Evolutionary conservation across 1,284 basidiomycete species (phyloP).

Genomic region (Takashimella tepidaria): DNA sequence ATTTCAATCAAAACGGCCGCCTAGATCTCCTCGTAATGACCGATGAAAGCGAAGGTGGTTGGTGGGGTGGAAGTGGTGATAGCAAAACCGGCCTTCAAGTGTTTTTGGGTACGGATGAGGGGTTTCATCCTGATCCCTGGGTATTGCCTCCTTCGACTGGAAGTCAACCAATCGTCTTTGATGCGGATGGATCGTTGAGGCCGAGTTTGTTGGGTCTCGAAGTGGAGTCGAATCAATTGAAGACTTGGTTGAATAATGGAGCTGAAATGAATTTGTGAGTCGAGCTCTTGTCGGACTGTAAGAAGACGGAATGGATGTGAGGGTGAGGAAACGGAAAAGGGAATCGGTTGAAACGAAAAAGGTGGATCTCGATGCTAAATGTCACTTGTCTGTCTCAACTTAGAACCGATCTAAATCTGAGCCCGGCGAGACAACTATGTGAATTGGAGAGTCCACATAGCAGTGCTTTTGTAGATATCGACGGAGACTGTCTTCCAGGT

Average conservation of each 20-base stretch:
- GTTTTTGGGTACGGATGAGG: conserved; percentile 57
- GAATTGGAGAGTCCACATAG: conserved; percentile 79
- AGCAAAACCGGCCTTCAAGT: conserved; percentile 58
- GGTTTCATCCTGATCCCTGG: conserved; percentile 57
- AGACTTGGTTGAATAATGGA: conserved; percentile 30
- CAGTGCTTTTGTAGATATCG: conserved; percentile 89
- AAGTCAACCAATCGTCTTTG: conserved; percentile 75
- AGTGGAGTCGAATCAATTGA: conserved; percentile 24
- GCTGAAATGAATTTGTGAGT: conserved; percentile 21
- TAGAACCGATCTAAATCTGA: conserved; percentile 60
- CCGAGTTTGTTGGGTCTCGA: conserved; percentile 78
- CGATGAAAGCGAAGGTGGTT: conserved; percentile 49
- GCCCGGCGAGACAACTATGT: conserved; percentile 54
- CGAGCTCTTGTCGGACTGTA: not conserved
- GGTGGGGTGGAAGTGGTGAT: conserved; percentile 44
- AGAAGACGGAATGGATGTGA: too few species aligned
- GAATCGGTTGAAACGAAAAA: too few species aligned
- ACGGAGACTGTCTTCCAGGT: conserved; percentile 94
- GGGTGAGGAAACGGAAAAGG: too few species aligned
- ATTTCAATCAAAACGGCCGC: conserved; percentile 86
- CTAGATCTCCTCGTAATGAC: conserved; percentile 86
- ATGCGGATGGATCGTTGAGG: conserved; percentile 79
- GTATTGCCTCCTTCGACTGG: conserved; percentile 18
- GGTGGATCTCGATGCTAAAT: too few species aligned
- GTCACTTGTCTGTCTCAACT: conserved; percentile 52